Conservation (phyloP, 495 filamentous ascomycete genomes). For the Astrothelium subdiscretum region DNA sequence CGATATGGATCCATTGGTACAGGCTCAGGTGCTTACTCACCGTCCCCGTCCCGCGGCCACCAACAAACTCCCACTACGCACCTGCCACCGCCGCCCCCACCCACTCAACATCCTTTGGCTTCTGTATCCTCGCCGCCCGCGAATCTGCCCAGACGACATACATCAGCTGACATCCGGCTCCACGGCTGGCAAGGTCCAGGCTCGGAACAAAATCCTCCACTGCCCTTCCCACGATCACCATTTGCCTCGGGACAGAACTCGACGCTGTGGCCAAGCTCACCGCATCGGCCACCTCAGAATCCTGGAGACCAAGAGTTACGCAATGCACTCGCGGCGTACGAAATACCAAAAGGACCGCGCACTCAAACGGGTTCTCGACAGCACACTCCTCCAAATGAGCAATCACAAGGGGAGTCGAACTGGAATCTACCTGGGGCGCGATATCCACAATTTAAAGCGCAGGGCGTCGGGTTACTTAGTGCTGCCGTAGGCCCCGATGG, state of each 20-base stretch:
- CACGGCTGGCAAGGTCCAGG: slow-evolving; percentile 63
- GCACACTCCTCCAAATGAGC: slow-evolving; percentile 48
- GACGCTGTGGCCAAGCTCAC: slow-evolving; percentile 77
- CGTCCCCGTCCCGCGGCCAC: slow-evolving; percentile 53
- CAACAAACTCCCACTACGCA: slow-evolving; percentile 26
- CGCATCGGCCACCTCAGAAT: slow-evolving; percentile 49
- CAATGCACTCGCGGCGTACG: slow-evolving; percentile 72
- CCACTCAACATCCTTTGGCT: slow-evolving; percentile 66
- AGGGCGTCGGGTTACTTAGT: not conserved
- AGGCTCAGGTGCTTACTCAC: slow-evolving; percentile 39
- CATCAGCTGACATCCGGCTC: slow-evolving; percentile 87
- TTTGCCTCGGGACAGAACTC: slow-evolving; percentile 61
- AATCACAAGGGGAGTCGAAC: slow-evolving; percentile 6
- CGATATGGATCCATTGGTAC: slow-evolving; percentile 77
- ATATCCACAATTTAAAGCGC: slow-evolving; percentile 28
- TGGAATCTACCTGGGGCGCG: slow-evolving; percentile 45
- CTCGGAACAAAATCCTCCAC: slow-evolving; percentile 15
- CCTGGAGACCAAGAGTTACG: slow-evolving; percentile 68
- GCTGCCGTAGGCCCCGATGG: slow-evolving; percentile 25
- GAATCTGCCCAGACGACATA: slow-evolving; percentile 75
- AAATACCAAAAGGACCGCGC: slow-evolving; percentile 44
- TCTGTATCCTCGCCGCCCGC: slow-evolving; percentile 63
- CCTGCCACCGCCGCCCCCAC: slow-evolving; percentile 56
- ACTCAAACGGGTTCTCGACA: slow-evolving; percentile 45
- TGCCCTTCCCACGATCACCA: slow-evolving; percentile 46